These are phyloP conservation scores for Platanus orientalis DNA, from an alignment of 164 flowering plant genomes.

Conservation along the genomic window DNA sequence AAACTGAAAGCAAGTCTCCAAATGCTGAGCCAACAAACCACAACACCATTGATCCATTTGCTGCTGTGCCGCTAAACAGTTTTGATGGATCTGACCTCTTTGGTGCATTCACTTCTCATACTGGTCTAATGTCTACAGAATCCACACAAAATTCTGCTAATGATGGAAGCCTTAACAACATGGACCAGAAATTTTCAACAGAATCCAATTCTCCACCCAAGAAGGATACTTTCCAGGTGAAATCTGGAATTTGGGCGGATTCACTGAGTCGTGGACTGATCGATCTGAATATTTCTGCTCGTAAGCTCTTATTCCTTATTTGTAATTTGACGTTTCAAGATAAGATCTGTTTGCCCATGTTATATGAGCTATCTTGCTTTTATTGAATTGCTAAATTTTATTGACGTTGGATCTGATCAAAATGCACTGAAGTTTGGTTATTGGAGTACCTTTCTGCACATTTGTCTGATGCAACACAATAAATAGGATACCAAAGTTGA, in stretches of 20 bases:
- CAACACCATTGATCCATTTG: constrained; percentile 71
- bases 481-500: no score
- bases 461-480: no score
- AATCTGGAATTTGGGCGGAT: constrained; percentile 99
- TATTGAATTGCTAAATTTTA: no score
- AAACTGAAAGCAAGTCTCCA: constrained; percentile 34
- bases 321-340: not conserved
- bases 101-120: constrained; percentile 60
- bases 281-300: constrained; percentile 94
- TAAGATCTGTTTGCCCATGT: no score
- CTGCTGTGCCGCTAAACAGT: constrained; percentile 68
- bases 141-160: constrained; percentile 26
- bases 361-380: no score
- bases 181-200: constrained; percentile 25
- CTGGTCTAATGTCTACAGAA: constrained; percentile 37
- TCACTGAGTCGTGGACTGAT: constrained; percentile 94
- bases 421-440: no score
- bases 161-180: constrained; percentile 20
- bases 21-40: constrained; percentile 31
- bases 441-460: no score
- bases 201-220: constrained; percentile 40
- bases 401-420: no score
- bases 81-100: constrained; percentile 75
- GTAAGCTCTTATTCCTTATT: constrained; percentile 45
- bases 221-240: constrained; percentile 80